A percentile compares a stretch with the other conserved stretches of the same genome.
Evolutionary conservation across 1,284 basidiomycete genomes (phyloP).

Genomic region (Cryptococcus floricola): DNA sequence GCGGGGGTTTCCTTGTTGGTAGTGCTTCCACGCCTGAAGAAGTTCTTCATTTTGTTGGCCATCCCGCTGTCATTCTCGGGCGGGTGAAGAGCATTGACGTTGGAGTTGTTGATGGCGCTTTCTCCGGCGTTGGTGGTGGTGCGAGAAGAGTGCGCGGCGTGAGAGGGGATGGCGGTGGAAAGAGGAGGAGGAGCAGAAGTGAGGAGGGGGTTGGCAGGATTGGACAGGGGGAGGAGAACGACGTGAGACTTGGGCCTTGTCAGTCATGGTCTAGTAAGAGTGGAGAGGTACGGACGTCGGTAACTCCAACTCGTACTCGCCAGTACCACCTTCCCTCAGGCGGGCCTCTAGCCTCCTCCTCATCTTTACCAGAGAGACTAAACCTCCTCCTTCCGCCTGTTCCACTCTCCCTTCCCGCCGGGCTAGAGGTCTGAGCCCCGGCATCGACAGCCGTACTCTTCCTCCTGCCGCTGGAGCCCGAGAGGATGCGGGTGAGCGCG

Average conservation of each 20-base stretch:
- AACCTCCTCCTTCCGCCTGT: conserved; percentile 6
- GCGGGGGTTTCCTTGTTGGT: conserved; percentile 3
- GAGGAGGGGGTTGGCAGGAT: conserved; percentile 40
- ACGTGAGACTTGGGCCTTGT: conserved; percentile 18
- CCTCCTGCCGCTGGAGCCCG: conserved; percentile 22
- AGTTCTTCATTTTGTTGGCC: conserved; percentile 31
- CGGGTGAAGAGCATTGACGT: neutral
- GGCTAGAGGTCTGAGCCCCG: too few species aligned
- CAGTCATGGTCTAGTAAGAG: neutral
- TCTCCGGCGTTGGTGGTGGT: neutral
- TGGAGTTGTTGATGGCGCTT: neutral
- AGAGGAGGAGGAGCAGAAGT: conserved; percentile 27
- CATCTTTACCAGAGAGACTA: conserved; percentile 8
- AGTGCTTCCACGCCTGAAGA: conserved; percentile 24
- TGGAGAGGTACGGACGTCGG: conserved; percentile 27
- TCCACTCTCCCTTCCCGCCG: neutral
- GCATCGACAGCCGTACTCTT: conserved; percentile 20
- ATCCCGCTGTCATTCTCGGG: conserved; percentile 14
- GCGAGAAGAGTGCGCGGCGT: conserved; percentile 10
- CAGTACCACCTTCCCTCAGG: conserved; percentile 41
- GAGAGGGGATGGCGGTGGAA: conserved; percentile 31
- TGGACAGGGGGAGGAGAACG: conserved; percentile 35
- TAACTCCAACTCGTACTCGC: conserved; percentile 40
- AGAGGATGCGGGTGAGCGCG: conserved; percentile 33
- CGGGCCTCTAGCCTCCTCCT: conserved; percentile 6